phyloP scores from a whole-genome alignment of 2,329 filamentous ascomycete genomes.

The Verticillium nonalfalfae region DNA sequence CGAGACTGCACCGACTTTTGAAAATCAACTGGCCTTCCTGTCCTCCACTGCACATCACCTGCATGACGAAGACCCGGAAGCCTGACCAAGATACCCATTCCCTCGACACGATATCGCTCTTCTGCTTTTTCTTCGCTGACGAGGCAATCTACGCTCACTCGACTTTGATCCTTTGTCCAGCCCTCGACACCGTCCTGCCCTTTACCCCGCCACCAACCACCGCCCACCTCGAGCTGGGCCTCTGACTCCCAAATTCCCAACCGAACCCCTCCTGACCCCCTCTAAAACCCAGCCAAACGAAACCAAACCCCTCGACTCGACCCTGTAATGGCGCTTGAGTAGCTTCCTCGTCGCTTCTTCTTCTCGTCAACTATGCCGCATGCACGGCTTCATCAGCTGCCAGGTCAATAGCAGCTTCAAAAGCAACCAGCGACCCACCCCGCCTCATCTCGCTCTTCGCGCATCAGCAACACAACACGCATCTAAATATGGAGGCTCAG shows the following conservation, averaged over 20 bases:
- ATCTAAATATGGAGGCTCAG: conserved; percentile 40
- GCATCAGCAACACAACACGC: conserved; percentile 5
- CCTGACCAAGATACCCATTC: neutral
- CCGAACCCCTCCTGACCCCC: neutral
- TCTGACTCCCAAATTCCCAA: neutral
- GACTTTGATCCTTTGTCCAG: neutral
- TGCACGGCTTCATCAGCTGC: conserved; percentile 31
- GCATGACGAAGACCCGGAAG: neutral
- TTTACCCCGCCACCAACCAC: neutral
- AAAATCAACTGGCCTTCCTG: neutral
- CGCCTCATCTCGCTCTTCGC: conserved; percentile 9
- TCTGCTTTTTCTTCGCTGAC: neutral
- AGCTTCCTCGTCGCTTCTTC: conserved; percentile 24
- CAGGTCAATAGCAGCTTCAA: conserved; percentile 34
- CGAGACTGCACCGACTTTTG: conserved; percentile 3
- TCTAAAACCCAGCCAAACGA: neutral
- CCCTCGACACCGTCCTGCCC: neutral
- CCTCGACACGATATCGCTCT: neutral
- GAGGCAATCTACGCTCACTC: neutral
- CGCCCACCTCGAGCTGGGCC: neutral
- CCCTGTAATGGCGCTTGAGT: conserved; percentile 33
- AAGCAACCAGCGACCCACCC: conserved; percentile 3
- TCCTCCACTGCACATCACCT: neutral
- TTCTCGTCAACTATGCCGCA: conserved; percentile 32
- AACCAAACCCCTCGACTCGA: conserved; percentile 1